phyloP scores from a whole-genome alignment of 352 stramenopile species.

The Pythium pyrilobum region DNA sequence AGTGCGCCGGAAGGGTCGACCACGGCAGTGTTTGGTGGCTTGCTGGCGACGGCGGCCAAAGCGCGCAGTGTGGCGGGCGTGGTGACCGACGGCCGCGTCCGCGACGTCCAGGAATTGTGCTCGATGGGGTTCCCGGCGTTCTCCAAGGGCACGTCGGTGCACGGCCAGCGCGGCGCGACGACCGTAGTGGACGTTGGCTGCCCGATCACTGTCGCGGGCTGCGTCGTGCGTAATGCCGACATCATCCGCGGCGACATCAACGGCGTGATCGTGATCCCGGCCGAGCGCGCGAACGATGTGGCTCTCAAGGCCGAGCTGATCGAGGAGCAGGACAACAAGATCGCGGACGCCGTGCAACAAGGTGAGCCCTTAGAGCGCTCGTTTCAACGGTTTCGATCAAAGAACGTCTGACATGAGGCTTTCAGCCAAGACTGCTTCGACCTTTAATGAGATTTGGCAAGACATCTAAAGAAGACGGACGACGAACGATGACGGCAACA shows the following conservation, averaged over 20 bases:
- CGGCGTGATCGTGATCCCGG: constrained; percentile 72
- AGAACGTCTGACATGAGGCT: constrained; percentile 50
- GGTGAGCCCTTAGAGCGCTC: constrained; percentile 67
- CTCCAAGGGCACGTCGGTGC: constrained; percentile 62
- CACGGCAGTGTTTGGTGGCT: constrained; percentile 61
- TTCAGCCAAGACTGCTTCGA: constrained; percentile 32
- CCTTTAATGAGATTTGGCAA: constrained; percentile 35
- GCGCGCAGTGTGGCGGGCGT: constrained; percentile 53
- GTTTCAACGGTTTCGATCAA: constrained; percentile 74
- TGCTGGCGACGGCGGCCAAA: constrained; percentile 71
- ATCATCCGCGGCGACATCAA: constrained; percentile 83
- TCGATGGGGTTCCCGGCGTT: constrained; percentile 68
- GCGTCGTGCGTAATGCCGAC: constrained; percentile 70
- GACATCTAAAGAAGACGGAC: constrained; percentile 27
- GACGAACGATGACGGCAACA: too few relatives aligned
- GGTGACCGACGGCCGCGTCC: constrained; percentile 70
- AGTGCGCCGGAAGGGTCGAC: constrained; percentile 47
- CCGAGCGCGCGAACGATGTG: constrained; percentile 63
- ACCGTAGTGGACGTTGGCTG: constrained; percentile 66
- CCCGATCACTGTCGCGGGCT: constrained; percentile 63
- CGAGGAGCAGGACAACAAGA: constrained; percentile 77
- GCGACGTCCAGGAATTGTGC: constrained; percentile 70
- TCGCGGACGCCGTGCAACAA: constrained; percentile 72
- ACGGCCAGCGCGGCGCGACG: constrained; percentile 49
- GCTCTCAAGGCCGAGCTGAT: constrained; percentile 68